A percentile compares a stretch with the other conserved stretches of the same genome.
Evolutionary conservation across 805 yeast species (phyloP).

Genomic region (Torulaspora maleeae): DNA sequence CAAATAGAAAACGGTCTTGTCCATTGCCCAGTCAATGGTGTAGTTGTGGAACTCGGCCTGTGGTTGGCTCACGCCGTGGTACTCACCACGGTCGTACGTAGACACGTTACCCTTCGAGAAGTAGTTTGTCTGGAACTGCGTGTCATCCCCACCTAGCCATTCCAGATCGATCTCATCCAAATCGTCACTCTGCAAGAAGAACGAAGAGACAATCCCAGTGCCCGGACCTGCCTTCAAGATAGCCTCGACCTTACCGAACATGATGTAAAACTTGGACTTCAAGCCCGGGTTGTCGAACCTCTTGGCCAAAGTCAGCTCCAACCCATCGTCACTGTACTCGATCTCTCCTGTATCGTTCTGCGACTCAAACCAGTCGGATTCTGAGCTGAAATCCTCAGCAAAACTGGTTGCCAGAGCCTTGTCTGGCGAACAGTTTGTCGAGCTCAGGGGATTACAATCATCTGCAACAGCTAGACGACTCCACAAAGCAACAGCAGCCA

Average conservation of each 20-base stretch:
- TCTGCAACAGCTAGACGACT: slow-evolving; percentile 9
- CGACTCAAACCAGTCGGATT: slow-evolving; percentile 42
- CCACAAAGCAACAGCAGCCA: background rate
- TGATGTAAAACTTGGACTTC: slow-evolving; percentile 72
- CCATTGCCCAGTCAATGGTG: slow-evolving; percentile 78
- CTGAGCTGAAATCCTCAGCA: slow-evolving; percentile 47
- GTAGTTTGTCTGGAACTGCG: slow-evolving; percentile 71
- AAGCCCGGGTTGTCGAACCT: slow-evolving; percentile 75
- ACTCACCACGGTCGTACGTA: slow-evolving; percentile 75
- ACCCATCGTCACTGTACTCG: slow-evolving; percentile 54
- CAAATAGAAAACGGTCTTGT: slow-evolving; percentile 59
- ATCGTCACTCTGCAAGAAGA: slow-evolving; percentile 78
- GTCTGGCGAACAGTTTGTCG: slow-evolving; percentile 43
- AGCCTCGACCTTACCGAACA: slow-evolving; percentile 84
- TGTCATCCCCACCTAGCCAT: slow-evolving; percentile 76
- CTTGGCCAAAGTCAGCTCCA: slow-evolving; percentile 52
- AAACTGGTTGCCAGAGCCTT: slow-evolving; percentile 60
- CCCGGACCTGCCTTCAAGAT: slow-evolving; percentile 70
- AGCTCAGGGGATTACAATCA: slow-evolving; percentile 44
- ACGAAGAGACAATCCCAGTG: slow-evolving; percentile 71
- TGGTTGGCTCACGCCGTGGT: slow-evolving; percentile 54
- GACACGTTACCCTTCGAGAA: slow-evolving; percentile 77
- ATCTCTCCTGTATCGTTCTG: slow-evolving; percentile 42
- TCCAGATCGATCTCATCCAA: slow-evolving; percentile 87
- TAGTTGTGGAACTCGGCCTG: slow-evolving; percentile 64